Evolutionary conservation across 169 alveolate genomes (phyloP), one percentile per base, ranked within the genome.

Genomic region (Besnoitia besnoiti): DNA sequence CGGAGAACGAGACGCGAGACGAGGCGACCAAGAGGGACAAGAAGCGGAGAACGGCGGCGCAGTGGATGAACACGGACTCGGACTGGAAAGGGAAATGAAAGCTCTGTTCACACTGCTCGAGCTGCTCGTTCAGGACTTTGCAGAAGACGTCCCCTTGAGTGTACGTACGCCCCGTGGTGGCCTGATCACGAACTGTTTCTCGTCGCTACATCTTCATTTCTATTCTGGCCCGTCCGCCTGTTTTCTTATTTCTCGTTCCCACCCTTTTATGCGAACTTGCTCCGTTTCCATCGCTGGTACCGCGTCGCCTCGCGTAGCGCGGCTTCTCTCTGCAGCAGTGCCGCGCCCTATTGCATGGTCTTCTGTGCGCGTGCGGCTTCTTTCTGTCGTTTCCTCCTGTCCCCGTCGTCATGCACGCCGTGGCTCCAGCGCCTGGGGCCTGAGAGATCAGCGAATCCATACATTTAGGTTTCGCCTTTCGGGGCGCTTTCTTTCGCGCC

Each of bases 121-220:
- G 47, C 55, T 85, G 42, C 76, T 85, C 80, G 79, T 85, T 14
- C 90, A 85, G 51, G 90, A 85, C 49, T 85, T 85, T 24, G 51
- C 75, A 5, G 90, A 85, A 55, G 75, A 51, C 35, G 24, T 85
- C 30, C 90, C 90, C 14, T 40, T 44, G n/a, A 40, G 61, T 42
- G 87, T 77, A 77, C 10, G 87, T 37, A 67, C 42, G 24, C 67
- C 67, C 67, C 67, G 67, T 51, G 67, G 47, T 30, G 21, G 12
- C 40, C n/a, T n/a, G 24, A 16, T n/a, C n/a, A 27, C 82, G 47
- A 42, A 16, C 5, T 73, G 44, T 10, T 10, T 73, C 82, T 73
- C 39, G 82, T 30, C 10, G 39, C 82, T 30, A 0, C n/a, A 1
- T 19, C 39, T 73, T 73, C 82, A 7, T 7, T 24, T 7, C 21